Evolutionary conservation across 139 green algal species (phyloP).

Genomic region (Chlamydomonas sphaeroides): DNA sequence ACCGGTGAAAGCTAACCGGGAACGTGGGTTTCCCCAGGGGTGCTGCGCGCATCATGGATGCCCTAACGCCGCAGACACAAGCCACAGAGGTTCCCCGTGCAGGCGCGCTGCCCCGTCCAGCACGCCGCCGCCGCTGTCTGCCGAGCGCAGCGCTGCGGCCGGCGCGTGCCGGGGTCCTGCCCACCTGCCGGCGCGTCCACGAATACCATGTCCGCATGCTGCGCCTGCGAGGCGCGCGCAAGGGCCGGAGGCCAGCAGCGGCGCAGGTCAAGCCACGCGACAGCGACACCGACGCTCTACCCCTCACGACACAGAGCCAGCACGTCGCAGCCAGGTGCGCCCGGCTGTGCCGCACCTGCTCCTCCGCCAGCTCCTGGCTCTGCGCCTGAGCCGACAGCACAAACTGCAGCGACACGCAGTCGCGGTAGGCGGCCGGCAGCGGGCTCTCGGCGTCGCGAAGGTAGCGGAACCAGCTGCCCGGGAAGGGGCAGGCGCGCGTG

Average conservation of each 20-base stretch:
- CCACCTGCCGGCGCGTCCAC: conserved; percentile 56
- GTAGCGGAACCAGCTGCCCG: conserved; percentile 39
- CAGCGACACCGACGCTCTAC: background rate
- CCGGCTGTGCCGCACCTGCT: background rate
- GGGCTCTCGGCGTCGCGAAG: background rate
- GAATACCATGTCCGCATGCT: conserved; percentile 55
- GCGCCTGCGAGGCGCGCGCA: conserved; percentile 42
- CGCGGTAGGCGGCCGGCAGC: background rate
- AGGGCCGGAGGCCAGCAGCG: background rate
- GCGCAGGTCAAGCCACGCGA: background rate
- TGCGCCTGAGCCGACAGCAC: background rate
- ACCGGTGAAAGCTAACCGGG: no score
- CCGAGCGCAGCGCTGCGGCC: no score
- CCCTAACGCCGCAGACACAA: no score
- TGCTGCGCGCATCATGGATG: no score
- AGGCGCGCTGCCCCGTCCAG: no score
- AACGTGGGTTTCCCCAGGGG: no score
- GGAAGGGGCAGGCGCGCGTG: no score
- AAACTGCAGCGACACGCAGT: background rate
- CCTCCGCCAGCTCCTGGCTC: background rate
- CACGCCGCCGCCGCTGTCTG: no score
- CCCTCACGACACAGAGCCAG: background rate
- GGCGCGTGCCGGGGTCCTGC: no score
- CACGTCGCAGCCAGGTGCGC: background rate
- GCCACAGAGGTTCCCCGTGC: no score